Percentiles rank a stretch among this genome's conserved stretches.
These are phyloP conservation scores for Oemleria cerasiformis DNA, from an alignment of 306 rosid genomes.

Conservation along the genomic window DNA sequence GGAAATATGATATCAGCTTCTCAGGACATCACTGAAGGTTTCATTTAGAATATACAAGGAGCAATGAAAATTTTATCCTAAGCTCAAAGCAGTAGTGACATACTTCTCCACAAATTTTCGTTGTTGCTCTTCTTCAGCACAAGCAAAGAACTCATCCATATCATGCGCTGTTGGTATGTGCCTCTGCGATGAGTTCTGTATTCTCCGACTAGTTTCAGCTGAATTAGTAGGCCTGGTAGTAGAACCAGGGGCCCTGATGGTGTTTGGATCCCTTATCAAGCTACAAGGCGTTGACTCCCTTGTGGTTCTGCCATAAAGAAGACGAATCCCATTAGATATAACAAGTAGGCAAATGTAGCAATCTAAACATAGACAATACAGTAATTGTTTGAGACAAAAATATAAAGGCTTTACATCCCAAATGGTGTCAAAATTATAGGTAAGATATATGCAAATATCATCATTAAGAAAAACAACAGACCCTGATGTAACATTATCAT, in stretches of 20 bases:
- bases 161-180: constrained; percentile 67
- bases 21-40: neutral
- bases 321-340: constrained; percentile 9
- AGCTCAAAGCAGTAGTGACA: constrained; percentile 10
- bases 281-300: constrained; percentile 95
- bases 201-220: constrained; percentile 41
- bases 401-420: neutral
- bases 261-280: constrained; percentile 72
- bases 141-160: constrained; percentile 83
- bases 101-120: constrained; percentile 77
- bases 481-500: neutral
- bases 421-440: neutral
- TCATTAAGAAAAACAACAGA: neutral
- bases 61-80: neutral
- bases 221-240: constrained; percentile 66
- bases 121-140: constrained; percentile 68
- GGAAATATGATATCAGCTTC: neutral
- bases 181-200: constrained; percentile 48
- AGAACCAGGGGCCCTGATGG: constrained; percentile 72
- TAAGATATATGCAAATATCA: neutral
- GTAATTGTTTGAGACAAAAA: neutral
- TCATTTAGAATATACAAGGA: neutral
- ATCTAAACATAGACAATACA: neutral
- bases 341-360: constrained; percentile 2
- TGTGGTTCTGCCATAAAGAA: constrained; percentile 56